phyloP scores from a whole-genome alignment of 371 early-diverging fungal genomes.

The Mucor velutinosus region DNA sequence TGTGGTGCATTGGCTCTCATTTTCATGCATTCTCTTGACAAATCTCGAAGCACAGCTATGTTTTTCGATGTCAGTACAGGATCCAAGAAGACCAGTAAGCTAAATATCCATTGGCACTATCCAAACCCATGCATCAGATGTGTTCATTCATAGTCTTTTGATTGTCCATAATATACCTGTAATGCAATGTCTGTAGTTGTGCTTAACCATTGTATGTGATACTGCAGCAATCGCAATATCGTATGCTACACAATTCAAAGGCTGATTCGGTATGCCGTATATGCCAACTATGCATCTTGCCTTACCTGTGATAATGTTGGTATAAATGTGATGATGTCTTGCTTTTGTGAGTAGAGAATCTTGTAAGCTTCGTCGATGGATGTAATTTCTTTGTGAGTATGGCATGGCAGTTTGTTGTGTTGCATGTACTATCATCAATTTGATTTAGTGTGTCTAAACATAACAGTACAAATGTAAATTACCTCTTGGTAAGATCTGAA shows the following conservation, averaged over 20 bases:
- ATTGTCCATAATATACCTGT: conserved; percentile 3
- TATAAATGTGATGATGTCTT: background rate
- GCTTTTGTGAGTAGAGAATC: background rate
- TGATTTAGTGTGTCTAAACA: background rate
- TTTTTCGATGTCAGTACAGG: conserved; percentile 43
- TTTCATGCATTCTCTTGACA: conserved; percentile 39
- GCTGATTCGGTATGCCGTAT: too few species aligned
- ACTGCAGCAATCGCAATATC: conserved; percentile 24
- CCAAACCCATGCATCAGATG: background rate
- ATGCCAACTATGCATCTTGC: background rate
- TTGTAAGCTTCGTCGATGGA: conserved; percentile 10
- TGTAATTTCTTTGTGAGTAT: conserved; percentile 14
- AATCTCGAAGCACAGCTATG: conserved; percentile 33
- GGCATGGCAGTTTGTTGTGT: background rate
- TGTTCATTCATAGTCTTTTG: too few species aligned
- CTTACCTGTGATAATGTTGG: conserved; percentile 27
- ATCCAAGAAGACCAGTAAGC: conserved; percentile 40
- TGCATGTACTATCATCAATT: conserved; percentile 15
- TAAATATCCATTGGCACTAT: conserved; percentile 39
- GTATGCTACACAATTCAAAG: conserved; percentile 12
- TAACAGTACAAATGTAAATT: background rate
- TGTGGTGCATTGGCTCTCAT: conserved; percentile 16
- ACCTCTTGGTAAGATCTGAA: conserved; percentile 39
- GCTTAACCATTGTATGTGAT: conserved; percentile 36
- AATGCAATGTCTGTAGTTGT: conserved; percentile 14